Evolutionary conservation across 2,329 filamentous ascomycete genomes (phyloP).

Genomic region (Davidsoniella neocaledoniae): DNA sequence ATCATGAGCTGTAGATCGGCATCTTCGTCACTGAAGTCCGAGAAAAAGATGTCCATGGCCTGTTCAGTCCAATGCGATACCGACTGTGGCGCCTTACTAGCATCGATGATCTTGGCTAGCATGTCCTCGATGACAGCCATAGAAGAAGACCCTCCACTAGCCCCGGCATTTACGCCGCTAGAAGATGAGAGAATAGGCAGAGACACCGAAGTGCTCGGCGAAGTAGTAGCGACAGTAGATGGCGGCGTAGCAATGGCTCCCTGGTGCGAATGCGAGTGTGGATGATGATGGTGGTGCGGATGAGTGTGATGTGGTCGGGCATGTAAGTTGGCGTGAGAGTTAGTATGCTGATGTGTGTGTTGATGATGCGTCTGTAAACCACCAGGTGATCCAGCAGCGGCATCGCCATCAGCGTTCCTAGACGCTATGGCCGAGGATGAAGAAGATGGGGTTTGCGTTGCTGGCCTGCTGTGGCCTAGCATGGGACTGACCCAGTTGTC

Average conservation of each 20-base stretch:
- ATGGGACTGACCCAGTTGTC: slow-evolving; percentile 3
- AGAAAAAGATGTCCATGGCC: slow-evolving; percentile 42
- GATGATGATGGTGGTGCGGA: neutral
- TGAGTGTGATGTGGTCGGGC: neutral
- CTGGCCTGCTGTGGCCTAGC: neutral
- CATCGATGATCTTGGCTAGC: slow-evolving; percentile 22
- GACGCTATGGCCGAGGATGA: neutral
- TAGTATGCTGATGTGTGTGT: neutral
- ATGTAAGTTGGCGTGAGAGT: neutral
- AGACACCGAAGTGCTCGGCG: slow-evolving; percentile 4
- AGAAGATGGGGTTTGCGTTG: neutral
- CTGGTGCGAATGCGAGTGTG: neutral
- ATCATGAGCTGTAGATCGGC: slow-evolving; percentile 42
- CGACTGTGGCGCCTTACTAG: slow-evolving; percentile 21
- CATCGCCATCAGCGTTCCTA: neutral
- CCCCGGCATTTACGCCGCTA: neutral
- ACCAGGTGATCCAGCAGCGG: neutral
- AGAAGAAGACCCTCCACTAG: neutral
- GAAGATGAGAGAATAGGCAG: neutral
- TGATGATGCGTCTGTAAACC: neutral
- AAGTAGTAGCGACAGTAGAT: slow-evolving; percentile 3
- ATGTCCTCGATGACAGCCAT: slow-evolving; percentile 17
- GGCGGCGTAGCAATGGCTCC: slow-evolving; percentile 4
- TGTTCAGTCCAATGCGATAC: slow-evolving; percentile 33
- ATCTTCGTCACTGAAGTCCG: slow-evolving; percentile 39